A percentile compares a stretch with the other conserved stretches of the same genome.
Conservation (phyloP, 2,329 filamentous ascomycete species). For the Cladosporium sp. region DNA sequence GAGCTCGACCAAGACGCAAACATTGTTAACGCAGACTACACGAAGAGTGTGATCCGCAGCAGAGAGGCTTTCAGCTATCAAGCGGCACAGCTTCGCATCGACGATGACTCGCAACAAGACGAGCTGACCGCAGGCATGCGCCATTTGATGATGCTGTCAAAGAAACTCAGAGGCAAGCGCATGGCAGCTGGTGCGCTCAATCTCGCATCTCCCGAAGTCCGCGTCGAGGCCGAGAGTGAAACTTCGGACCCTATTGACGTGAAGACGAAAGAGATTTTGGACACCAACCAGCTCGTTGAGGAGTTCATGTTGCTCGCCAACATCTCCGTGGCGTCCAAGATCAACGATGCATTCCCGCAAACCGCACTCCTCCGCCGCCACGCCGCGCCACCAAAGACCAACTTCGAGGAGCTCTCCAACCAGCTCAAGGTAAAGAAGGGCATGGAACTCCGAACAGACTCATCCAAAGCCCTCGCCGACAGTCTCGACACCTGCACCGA, state of each 20-base stretch:
- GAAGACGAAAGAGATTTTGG: conserved; percentile 88
- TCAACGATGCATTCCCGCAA: conserved; percentile 88
- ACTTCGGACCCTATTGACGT: conserved; percentile 94
- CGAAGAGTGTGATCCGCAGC: conserved; percentile 96
- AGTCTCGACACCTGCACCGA: conserved; percentile 84
- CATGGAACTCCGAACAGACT: conserved; percentile 75
- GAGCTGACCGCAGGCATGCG: conserved; percentile 88
- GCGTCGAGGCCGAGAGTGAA: conserved; percentile 90
- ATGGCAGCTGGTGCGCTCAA: conserved; percentile 95
- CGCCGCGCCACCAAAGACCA: conserved; percentile 85
- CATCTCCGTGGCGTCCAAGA: conserved; percentile 84
- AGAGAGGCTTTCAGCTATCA: conserved; percentile 98
- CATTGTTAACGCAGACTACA: conserved; percentile 80
- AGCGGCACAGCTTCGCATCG: conserved; percentile 87
- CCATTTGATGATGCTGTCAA: conserved; percentile 78
- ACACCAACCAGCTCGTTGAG: conserved; percentile 95
- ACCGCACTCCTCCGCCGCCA: conserved; percentile 91
- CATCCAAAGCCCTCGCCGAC: conserved; percentile 87
- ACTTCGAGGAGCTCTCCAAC: conserved; percentile 89
- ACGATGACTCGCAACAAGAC: conserved; percentile 81
- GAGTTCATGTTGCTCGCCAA: conserved; percentile 99
- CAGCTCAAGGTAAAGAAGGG: conserved; percentile 85
- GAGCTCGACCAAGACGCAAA: conserved; percentile 82
- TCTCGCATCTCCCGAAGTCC: conserved; percentile 95
- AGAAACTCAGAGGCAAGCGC: conserved; percentile 88